phyloP scores from a whole-genome alignment of 768 basidiomycete species.

The Suillus ampliporus region DNA sequence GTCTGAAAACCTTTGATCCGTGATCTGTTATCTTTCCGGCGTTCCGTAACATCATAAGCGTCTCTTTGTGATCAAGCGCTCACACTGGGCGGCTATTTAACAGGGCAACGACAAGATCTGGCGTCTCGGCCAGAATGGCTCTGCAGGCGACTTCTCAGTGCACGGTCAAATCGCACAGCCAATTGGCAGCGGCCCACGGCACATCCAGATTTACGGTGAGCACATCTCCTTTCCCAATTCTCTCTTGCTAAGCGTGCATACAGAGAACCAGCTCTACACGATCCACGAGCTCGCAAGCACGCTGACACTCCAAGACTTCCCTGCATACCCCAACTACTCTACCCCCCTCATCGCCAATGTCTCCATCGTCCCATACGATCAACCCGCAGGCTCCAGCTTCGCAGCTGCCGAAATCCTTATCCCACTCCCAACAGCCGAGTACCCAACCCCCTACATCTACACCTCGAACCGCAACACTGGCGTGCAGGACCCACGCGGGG shows the following conservation, averaged over 20 bases:
- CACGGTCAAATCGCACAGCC: constrained; percentile 67
- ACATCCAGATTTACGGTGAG: constrained; percentile 46
- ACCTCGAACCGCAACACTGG: constrained; percentile 70
- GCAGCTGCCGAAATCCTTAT: constrained; percentile 69
- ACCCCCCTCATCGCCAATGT: constrained; percentile 56
- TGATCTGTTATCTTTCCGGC: neutral
- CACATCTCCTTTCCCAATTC: neutral
- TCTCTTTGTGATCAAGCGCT: too few species aligned
- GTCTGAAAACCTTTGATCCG: constrained; percentile 19
- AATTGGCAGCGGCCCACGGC: constrained; percentile 68
- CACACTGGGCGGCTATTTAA: neutral
- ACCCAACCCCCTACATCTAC: constrained; percentile 63
- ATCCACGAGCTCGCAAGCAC: constrained; percentile 64
- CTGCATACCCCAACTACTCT: constrained; percentile 51
- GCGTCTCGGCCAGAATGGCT: constrained; percentile 55
- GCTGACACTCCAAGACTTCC: constrained; percentile 60
- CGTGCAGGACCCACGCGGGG: constrained; percentile 55
- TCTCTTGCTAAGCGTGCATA: constrained; percentile 5
- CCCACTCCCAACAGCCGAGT: constrained; percentile 49
- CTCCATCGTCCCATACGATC: constrained; percentile 51
- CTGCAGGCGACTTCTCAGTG: constrained; percentile 53
- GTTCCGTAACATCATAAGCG: too few species aligned
- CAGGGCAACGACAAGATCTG: constrained; percentile 75
- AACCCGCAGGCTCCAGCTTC: constrained; percentile 46
- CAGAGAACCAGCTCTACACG: constrained; percentile 56